Base-by-base conservation (phyloP, 345 rosid genomes). In the Noccaea caerulescens region DNA sequence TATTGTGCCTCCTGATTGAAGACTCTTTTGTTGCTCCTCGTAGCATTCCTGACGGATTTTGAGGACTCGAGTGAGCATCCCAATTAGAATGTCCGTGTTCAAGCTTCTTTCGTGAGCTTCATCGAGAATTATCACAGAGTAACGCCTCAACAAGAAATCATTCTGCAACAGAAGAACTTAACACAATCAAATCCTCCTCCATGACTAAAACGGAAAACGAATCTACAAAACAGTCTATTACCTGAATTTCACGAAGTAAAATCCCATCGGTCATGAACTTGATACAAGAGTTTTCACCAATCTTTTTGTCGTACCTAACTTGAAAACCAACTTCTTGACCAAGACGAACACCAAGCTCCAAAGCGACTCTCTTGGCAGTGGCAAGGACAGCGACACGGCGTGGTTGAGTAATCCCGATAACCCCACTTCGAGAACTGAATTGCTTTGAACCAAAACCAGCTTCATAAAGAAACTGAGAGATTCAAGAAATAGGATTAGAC, bases 221-320 rank as follows among this genome's bases (percentile, higher is more conserved):
- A 70, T 30, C 18, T 38, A 66, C 13, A 66, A 43, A 62, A 34
- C 20, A 58, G 7, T 9, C 5, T 8, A 46, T 76, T 74, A 91
- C 98, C 96, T 91, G 92, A 73, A 91, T 84, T 84, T 91, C 98
- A 72, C 95, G 85, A 36, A 93, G 86, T 80, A 93, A 81, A 77
- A 93, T 93, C 58, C 97, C 98, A 74, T 93, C 97, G 4, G 98
- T 93, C 98, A 93, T 91, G 79, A 91, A 89, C 82, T 93, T 93
- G 84, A 93, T 89, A 50, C 87, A 79, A 65, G 88, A 81, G 68
- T 46, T 68, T 5, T 86, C 86, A 23, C 97, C 98, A 63, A 93
- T 83, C 77, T 76, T 84, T 81, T 86, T 93, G 83, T 91, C 96
- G 76, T 93, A 88, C 82, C 97, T 88, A 63, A 93, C 96, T 75